phyloP scores from a whole-genome alignment of 495 filamentous ascomycete species.

The Penicillium simplicissimum region DNA sequence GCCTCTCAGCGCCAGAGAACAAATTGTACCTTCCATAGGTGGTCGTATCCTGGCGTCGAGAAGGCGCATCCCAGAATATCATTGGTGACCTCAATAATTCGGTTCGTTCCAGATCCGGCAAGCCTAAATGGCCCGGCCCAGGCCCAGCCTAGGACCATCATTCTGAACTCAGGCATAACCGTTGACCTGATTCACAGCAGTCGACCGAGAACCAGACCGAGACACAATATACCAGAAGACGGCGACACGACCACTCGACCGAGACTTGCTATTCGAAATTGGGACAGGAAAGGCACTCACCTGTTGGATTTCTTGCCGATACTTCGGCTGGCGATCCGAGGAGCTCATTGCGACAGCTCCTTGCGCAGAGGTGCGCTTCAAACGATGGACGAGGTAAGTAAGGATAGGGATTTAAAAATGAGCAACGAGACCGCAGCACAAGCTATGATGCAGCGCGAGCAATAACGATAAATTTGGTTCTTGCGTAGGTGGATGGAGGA shows the following conservation, averaged over 20 bases:
- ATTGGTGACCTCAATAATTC: neutral
- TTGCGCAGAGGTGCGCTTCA: neutral
- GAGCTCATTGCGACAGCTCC: conserved; percentile 28
- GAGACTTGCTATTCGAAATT: neutral
- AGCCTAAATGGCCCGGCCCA: neutral
- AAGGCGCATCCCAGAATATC: neutral
- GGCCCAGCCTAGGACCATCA: neutral
- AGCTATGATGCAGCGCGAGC: neutral
- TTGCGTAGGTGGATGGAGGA: neutral
- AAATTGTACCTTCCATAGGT: neutral
- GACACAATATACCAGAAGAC: neutral
- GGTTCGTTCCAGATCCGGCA: neutral
- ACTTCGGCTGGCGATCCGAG: conserved; percentile 68
- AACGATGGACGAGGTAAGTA: neutral
- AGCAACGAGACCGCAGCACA: neutral
- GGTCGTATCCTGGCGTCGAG: neutral
- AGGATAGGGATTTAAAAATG: neutral
- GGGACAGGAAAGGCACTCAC: conserved; percentile 44
- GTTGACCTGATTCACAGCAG: neutral
- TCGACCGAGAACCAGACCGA: neutral
- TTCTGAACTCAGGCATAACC: neutral
- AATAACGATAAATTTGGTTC: neutral
- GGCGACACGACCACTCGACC: conserved; percentile 6
- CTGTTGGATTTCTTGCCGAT: conserved; percentile 94
- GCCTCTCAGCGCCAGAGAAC: neutral